Evolutionary conservation across 1,284 basidiomycete genomes (phyloP).

Genomic region (Ceratobasidium sp.): DNA sequence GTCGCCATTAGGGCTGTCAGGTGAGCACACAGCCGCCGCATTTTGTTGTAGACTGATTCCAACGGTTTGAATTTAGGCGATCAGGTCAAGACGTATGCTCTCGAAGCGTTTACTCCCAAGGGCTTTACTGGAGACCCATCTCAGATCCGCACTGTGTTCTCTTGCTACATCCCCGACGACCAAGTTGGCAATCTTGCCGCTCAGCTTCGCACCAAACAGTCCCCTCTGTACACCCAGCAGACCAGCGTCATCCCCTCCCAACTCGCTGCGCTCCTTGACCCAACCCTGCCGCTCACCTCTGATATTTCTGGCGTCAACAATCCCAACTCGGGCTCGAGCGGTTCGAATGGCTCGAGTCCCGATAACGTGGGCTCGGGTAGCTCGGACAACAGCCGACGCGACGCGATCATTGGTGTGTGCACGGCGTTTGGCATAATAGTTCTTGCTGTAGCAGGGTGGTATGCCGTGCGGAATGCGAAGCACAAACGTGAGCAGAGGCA

Average conservation of each 20-base stretch:
- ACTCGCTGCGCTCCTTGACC: conserved; percentile 72
- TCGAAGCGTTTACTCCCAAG: conserved; percentile 70
- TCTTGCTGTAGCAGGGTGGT: conserved; percentile 72
- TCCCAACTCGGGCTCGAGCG: conserved; percentile 48
- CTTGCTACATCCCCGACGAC: conserved; percentile 68
- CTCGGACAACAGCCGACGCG: conserved; percentile 64
- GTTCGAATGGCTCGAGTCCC: conserved; percentile 51
- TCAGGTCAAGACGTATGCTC: conserved; percentile 67
- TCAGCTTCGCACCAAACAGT: conserved; percentile 56
- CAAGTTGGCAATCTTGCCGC: conserved; percentile 60
- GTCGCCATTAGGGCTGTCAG: conserved; percentile 62
- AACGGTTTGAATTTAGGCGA: conserved; percentile 51
- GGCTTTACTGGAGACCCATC: conserved; percentile 65
- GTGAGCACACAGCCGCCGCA: conserved; percentile 59
- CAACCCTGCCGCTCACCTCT: conserved; percentile 67
- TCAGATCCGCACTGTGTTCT: conserved; percentile 69
- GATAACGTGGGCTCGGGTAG: conserved; percentile 43
- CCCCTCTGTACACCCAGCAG: conserved; percentile 70
- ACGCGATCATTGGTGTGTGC: conserved; percentile 85
- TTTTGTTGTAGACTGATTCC: conserved; percentile 33
- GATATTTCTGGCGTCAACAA: conserved; percentile 56
- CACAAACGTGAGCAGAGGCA: conserved; percentile 72
- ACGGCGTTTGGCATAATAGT: conserved; percentile 78
- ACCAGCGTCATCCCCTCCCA: conserved; percentile 53
- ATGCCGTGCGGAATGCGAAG: conserved; percentile 71